These are phyloP conservation scores for Botrytis sinoallii DNA, from an alignment of 2,329 filamentous ascomycete genomes.

Conservation along the genomic window DNA sequence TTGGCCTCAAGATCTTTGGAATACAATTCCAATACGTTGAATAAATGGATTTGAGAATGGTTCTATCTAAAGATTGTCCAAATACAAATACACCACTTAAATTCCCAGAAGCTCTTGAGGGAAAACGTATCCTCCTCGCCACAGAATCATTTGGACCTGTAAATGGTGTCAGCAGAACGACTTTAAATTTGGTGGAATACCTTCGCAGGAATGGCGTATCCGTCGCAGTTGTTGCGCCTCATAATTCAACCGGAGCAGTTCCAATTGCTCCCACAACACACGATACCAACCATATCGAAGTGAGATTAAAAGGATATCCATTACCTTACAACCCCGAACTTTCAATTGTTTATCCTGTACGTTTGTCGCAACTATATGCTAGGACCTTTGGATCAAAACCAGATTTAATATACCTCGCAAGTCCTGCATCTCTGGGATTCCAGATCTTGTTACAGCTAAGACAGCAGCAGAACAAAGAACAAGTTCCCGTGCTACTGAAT, in stretches of 20 bases:
- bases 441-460: constrained; percentile 68
- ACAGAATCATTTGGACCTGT: constrained; percentile 71
- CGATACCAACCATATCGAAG: constrained; percentile 44
- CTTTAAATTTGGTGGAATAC: constrained; percentile 66
- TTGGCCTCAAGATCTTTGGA: not conserved
- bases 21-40: too few relatives aligned
- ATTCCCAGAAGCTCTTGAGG: constrained; percentile 49
- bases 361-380: constrained; percentile 58
- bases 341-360: constrained; percentile 66
- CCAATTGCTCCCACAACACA: constrained; percentile 24
- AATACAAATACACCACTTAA: not conserved
- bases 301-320: constrained; percentile 62
- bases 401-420: constrained; percentile 67
- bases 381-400: constrained; percentile 57
- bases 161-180: constrained; percentile 71
- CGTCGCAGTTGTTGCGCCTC: constrained; percentile 65
- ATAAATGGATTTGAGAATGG: not conserved
- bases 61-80: too few relatives aligned
- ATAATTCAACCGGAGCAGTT: constrained; percentile 44
- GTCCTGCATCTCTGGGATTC: constrained; percentile 66
- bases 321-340: constrained; percentile 70
- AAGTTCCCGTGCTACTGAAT: constrained; percentile 62
- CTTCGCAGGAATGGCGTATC: constrained; percentile 61
- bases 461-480: constrained; percentile 52
- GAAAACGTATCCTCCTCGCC: constrained; percentile 62